Evolutionary conservation across 768 basidiomycete species (phyloP).

Genomic region (Tulasnella sp.): DNA sequence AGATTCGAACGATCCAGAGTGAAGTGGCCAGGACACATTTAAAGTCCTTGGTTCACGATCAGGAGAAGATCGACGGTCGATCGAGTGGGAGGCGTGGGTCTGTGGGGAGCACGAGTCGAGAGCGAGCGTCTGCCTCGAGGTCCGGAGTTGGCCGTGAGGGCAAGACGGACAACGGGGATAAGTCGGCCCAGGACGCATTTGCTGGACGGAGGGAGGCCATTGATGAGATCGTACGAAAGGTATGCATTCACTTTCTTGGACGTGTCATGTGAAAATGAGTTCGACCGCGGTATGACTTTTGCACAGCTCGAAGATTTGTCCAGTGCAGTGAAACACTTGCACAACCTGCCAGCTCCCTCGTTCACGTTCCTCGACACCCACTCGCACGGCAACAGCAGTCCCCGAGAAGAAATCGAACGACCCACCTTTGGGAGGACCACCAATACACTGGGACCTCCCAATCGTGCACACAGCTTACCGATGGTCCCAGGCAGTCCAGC

Average conservation of each 20-base stretch:
- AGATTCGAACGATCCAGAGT: neutral
- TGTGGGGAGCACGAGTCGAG: neutral
- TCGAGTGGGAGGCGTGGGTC: neutral
- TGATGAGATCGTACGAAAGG: neutral
- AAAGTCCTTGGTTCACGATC: neutral
- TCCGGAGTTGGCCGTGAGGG: neutral
- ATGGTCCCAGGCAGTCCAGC: too few relatives aligned
- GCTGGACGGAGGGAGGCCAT: neutral
- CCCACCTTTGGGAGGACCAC: too few relatives aligned
- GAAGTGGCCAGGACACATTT: neutral
- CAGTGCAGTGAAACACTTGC: neutral
- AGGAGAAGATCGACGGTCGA: neutral
- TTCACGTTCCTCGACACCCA: too few relatives aligned
- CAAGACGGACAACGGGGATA: neutral
- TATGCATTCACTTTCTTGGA: neutral
- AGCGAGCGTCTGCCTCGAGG: neutral
- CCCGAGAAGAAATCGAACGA: too few relatives aligned
- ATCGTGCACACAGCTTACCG: too few relatives aligned
- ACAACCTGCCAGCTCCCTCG: neutral
- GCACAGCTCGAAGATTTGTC: neutral
- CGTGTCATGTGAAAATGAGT: neutral
- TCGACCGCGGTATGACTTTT: neutral
- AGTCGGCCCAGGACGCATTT: neutral
- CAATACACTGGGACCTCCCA: too few relatives aligned
- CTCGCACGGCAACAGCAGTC: too few relatives aligned